Conservation (phyloP, 257 asterid genomes). For the Paraleonurus japonicus region DNA sequence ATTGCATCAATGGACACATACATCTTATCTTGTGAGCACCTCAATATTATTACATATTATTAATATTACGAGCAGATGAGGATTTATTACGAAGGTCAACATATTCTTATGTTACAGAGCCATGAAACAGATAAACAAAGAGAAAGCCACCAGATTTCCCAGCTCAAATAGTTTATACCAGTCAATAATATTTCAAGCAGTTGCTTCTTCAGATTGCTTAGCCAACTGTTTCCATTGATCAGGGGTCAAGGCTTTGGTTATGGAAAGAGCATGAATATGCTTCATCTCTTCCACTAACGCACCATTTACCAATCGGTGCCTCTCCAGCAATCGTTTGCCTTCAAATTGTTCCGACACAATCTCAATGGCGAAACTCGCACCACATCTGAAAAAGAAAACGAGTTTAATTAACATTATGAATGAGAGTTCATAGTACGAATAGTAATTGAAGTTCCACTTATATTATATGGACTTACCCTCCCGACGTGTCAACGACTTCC, state of each 20-base stretch:
- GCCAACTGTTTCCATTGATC: slow-evolving; percentile 73
- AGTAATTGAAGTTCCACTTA: neutral
- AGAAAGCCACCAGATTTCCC: neutral
- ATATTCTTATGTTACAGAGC: slow-evolving; percentile 10
- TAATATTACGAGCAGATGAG: neutral
- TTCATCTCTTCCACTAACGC: slow-evolving; percentile 79
- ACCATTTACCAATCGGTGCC: slow-evolving; percentile 82
- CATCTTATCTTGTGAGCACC: neutral
- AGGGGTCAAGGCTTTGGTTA: slow-evolving; percentile 73
- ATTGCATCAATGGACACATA: neutral
- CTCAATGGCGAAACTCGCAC: slow-evolving; percentile 76
- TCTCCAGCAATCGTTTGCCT: slow-evolving; percentile 85
- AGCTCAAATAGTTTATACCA: neutral
- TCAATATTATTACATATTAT: too few relatives aligned
- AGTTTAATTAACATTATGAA: neutral
- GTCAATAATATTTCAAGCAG: slow-evolving; percentile 30
- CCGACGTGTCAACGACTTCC: slow-evolving; percentile 83
- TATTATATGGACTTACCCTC: slow-evolving; percentile 54
- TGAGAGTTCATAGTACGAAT: neutral
- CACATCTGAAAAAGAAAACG: slow-evolving; percentile 51
- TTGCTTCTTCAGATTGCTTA: slow-evolving; percentile 43
- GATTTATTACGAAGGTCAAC: neutral
- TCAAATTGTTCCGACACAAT: slow-evolving; percentile 71
- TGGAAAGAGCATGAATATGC: slow-evolving; percentile 86
- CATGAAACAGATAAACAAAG: neutral